Conservation (phyloP, 2,329 filamentous ascomycete genomes). For the Celoporthe dispersa region DNA sequence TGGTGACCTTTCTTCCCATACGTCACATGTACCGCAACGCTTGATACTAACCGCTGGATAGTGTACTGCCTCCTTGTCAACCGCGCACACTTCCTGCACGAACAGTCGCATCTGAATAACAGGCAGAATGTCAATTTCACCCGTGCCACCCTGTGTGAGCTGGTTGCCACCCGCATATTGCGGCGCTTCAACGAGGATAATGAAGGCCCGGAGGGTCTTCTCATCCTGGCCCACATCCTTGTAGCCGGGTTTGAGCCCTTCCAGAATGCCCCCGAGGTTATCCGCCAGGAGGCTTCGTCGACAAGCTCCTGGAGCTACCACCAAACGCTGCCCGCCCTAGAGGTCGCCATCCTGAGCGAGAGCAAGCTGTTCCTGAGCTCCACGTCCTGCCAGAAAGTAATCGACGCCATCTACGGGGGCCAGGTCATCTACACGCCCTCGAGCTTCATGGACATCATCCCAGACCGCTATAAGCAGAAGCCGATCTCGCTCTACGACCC, state of each 20-base stretch:
- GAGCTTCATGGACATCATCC: conserved; percentile 80
- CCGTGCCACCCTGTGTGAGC: conserved; percentile 77
- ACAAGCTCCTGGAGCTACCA: conserved; percentile 53
- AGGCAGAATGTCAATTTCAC: conserved; percentile 82
- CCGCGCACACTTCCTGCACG: conserved; percentile 75
- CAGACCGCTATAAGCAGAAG: conserved; percentile 83
- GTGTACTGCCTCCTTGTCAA: conserved; percentile 87
- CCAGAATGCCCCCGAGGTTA: conserved; percentile 74
- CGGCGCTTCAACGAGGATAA: conserved; percentile 80
- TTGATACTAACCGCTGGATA: conserved; percentile 36
- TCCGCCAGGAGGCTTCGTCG: conserved; percentile 61
- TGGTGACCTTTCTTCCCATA: conserved; percentile 47
- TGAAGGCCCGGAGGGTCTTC: conserved; percentile 69
- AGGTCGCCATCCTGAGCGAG: conserved; percentile 82
- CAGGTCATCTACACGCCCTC: conserved; percentile 82
- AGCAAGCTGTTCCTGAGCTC: conserved; percentile 79
- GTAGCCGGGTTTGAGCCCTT: conserved; percentile 86
- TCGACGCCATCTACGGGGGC: conserved; percentile 81
- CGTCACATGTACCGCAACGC: too few relatives aligned
- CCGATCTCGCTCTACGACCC: conserved; percentile 83
- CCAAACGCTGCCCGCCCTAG: conserved; percentile 74
- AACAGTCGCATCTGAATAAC: conserved; percentile 76
- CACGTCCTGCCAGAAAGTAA: conserved; percentile 79
- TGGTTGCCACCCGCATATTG: conserved; percentile 78
- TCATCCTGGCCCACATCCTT: conserved; percentile 77